Evolutionary conservation across 257 asterid genomes (phyloP).

Genomic region (Marsdenia floribunda): DNA sequence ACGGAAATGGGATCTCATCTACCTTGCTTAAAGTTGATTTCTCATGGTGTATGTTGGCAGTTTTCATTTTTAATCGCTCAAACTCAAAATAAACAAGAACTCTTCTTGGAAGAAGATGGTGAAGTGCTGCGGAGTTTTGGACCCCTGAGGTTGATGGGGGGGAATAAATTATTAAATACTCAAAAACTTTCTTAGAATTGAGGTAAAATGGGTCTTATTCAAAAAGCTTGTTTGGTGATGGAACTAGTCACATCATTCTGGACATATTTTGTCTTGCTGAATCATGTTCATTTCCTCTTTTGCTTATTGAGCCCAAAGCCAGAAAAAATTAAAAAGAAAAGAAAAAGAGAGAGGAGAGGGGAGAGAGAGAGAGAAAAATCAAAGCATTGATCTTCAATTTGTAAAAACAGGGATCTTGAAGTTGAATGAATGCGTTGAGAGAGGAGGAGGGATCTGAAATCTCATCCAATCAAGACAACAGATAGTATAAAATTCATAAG

Average conservation of each 20-base stretch:
- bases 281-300: slow-evolving; percentile 11
- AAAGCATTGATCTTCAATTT: not conserved
- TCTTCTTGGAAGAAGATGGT: not conserved
- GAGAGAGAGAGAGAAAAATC: not conserved
- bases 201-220: not conserved
- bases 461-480: not conserved
- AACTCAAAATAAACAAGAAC: not conserved
- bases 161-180: not conserved
- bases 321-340: not conserved
- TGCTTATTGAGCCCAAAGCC: slow-evolving; percentile 1
- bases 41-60: not conserved
- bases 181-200: not conserved
- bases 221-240: slow-evolving; percentile 7
- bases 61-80: not conserved
- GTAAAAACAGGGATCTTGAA: not conserved
- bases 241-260: slow-evolving; percentile 10
- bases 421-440: not conserved
- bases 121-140: not conserved
- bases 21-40: not conserved
- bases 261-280: slow-evolving; percentile 11
- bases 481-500: not conserved
- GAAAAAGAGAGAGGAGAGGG: not conserved
- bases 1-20: not conserved
- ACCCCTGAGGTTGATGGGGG: not conserved
- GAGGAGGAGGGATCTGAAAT: slow-evolving; percentile 2